phyloP scores from a whole-genome alignment of 176 grass and related monocot species.

The Thinopyrum elongatum region DNA sequence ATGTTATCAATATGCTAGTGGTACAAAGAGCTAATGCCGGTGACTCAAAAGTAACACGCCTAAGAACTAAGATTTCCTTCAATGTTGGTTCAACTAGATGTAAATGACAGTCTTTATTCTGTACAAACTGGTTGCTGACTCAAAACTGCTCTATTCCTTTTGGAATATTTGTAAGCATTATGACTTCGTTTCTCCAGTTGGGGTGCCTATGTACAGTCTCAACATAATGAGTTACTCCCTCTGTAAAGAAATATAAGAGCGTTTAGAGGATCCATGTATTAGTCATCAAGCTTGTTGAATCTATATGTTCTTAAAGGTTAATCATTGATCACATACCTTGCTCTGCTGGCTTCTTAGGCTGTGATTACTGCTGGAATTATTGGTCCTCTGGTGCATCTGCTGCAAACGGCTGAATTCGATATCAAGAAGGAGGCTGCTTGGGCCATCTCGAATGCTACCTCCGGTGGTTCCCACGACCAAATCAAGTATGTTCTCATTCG shows the following conservation, averaged over 20 bases:
- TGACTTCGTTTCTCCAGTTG: neutral
- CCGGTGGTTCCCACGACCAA: conserved; percentile 82
- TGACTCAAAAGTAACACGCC: neutral
- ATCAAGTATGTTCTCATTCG: conserved; percentile 57
- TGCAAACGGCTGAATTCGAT: conserved; percentile 96
- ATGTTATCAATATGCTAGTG: neutral
- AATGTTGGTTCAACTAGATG: neutral
- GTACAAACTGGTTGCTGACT: neutral
- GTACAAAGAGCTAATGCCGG: neutral
- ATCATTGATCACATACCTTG: conserved; percentile 6
- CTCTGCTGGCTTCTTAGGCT: conserved; percentile 51
- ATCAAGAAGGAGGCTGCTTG: conserved; percentile 99
- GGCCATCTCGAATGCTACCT: conserved; percentile 98
- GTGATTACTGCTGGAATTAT: conserved; percentile 84
- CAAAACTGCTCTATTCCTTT: neutral
- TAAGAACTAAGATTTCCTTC: neutral
- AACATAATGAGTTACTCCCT: neutral
- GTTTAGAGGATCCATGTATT: neutral
- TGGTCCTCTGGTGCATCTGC: conserved; percentile 69
- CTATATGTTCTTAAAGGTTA: neutral
- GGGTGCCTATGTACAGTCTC: neutral
- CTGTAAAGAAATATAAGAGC: too few species aligned
- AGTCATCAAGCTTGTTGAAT: neutral
- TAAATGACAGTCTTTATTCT: neutral
- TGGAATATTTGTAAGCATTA: neutral